A percentile compares a stretch with the other conserved stretches of the same genome.
phyloP scores from a whole-genome alignment of 352 stramenopile species.

The Phytophthora hybrid region DNA sequence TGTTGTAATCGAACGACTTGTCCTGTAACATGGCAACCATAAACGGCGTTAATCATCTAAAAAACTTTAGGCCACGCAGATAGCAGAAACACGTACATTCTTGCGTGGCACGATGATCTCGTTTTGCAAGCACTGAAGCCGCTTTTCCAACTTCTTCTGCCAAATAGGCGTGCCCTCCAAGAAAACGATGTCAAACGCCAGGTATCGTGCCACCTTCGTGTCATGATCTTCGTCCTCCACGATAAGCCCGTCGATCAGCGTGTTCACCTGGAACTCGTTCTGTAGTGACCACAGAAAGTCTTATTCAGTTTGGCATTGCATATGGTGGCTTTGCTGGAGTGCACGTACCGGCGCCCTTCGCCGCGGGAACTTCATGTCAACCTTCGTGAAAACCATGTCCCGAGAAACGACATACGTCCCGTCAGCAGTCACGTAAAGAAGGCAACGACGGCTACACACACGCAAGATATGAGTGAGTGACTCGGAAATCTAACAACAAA shows the following conservation, averaged over 20 bases:
- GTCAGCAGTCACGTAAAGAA: slow-evolving; percentile 75
- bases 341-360: slow-evolving; percentile 64
- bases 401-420: slow-evolving; percentile 85
- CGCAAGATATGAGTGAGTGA: slow-evolving; percentile 10
- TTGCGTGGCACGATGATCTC: slow-evolving; percentile 90
- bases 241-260: slow-evolving; percentile 86
- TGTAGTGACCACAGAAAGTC: slow-evolving; percentile 20
- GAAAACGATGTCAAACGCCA: slow-evolving; percentile 88
- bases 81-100: slow-evolving; percentile 55
- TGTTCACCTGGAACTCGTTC: slow-evolving; percentile 80
- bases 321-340: background rate
- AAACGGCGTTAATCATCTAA: slow-evolving; percentile 6
- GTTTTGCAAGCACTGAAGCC: slow-evolving; percentile 89
- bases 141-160: slow-evolving; percentile 91
- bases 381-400: slow-evolving; percentile 86
- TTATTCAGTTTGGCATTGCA: slow-evolving; percentile 4
- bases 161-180: slow-evolving; percentile 81
- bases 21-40: slow-evolving; percentile 46
- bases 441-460: slow-evolving; percentile 67
- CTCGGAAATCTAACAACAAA: background rate
- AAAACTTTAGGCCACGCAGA: background rate
- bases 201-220: slow-evolving; percentile 75
- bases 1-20: slow-evolving; percentile 75
- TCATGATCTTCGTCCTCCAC: slow-evolving; percentile 88
- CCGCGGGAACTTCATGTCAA: slow-evolving; percentile 91